A percentile compares a stretch with the other conserved stretches of the same genome.
Evolutionary conservation across 2,329 filamentous ascomycete species (phyloP).

Genomic region (Daldinia eschscholtzii): DNA sequence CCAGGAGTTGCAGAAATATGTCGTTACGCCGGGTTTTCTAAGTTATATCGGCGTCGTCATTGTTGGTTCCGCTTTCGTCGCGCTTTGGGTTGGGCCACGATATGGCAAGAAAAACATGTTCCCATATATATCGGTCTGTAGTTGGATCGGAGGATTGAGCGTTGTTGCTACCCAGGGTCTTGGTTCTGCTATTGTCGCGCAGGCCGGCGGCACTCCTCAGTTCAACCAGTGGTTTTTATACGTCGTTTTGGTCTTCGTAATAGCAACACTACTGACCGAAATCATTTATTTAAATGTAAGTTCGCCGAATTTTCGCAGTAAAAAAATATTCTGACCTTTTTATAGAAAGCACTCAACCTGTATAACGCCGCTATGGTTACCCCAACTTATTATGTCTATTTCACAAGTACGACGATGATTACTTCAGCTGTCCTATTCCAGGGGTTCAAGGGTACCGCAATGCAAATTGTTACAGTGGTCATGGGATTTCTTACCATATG

Average conservation of each 20-base stretch:
- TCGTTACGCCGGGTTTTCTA: conserved; percentile 88
- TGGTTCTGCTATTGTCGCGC: conserved; percentile 89
- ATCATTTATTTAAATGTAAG: conserved; percentile 96
- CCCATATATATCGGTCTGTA: conserved; percentile 96
- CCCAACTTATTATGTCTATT: conserved; percentile 98
- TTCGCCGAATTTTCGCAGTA: conserved; percentile 44
- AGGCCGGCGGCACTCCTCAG: conserved; percentile 83
- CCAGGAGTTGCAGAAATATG: conserved; percentile 90
- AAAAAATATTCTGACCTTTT: conserved; percentile 51
- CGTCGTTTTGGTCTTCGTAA: conserved; percentile 89
- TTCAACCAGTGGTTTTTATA: conserved; percentile 99
- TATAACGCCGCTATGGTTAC: conserved; percentile 98
- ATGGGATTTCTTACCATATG: conserved; percentile 96
- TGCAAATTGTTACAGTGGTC: conserved; percentile 87
- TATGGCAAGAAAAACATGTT: conserved; percentile 98
- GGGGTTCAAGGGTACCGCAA: conserved; percentile 88
- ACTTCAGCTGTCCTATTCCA: conserved; percentile 92
- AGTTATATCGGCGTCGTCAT: conserved; percentile 87
- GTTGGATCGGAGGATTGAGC: conserved; percentile 91
- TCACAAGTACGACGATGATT: conserved; percentile 94
- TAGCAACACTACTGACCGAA: conserved; percentile 89
- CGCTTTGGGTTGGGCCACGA: conserved; percentile 83
- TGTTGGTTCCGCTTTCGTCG: conserved; percentile 76
- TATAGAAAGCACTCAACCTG: conserved; percentile 95
- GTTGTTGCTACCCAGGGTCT: conserved; percentile 95